Evolutionary conservation across 345 rosid genomes (phyloP).

Genomic region (Eucalyptus caleyi): DNA sequence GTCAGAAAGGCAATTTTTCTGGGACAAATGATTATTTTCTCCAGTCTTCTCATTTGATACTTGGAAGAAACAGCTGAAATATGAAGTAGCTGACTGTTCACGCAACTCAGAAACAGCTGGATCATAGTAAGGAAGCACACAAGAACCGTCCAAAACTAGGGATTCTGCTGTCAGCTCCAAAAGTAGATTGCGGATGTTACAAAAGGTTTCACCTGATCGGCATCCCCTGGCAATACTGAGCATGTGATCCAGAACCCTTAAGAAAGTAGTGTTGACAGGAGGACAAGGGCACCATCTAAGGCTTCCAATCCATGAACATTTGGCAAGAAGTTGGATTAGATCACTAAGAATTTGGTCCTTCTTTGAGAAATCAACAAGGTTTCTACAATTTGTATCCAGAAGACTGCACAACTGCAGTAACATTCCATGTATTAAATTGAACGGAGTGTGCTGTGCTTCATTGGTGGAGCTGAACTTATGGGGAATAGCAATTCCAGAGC

Average conservation of each 20-base stretch:
- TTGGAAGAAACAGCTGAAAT: slow-evolving; percentile 66
- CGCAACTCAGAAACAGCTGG: slow-evolving; percentile 75
- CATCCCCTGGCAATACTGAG: slow-evolving; percentile 49
- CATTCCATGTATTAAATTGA: slow-evolving; percentile 73
- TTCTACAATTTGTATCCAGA: slow-evolving; percentile 71
- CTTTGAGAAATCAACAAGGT: slow-evolving; percentile 60
- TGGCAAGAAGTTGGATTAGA: slow-evolving; percentile 37
- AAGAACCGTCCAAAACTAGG: slow-evolving; percentile 51
- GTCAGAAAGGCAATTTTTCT: slow-evolving; percentile 5
- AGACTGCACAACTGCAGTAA: slow-evolving; percentile 74
- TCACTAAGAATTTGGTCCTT: slow-evolving; percentile 70
- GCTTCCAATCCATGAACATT: slow-evolving; percentile 64
- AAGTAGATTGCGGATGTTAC: slow-evolving; percentile 31
- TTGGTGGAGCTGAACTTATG: neutral
- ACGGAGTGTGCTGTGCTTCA: slow-evolving; percentile 20
- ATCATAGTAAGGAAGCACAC: slow-evolving; percentile 54
- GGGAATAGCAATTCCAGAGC: neutral
- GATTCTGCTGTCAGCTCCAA: slow-evolving; percentile 56
- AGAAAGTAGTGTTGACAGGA: slow-evolving; percentile 57
- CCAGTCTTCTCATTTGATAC: slow-evolving; percentile 39
- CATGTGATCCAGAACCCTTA: slow-evolving; percentile 74
- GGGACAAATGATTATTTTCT: slow-evolving; percentile 15
- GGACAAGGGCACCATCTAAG: slow-evolving; percentile 77
- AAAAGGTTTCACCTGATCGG: slow-evolving; percentile 18
- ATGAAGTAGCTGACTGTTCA: slow-evolving; percentile 69